Percentiles rank a stretch among this genome's conserved stretches.
Evolutionary conservation across 176 grass and related monocot genomes (phyloP).

Genomic region (Bothriochloa decipiens): DNA sequence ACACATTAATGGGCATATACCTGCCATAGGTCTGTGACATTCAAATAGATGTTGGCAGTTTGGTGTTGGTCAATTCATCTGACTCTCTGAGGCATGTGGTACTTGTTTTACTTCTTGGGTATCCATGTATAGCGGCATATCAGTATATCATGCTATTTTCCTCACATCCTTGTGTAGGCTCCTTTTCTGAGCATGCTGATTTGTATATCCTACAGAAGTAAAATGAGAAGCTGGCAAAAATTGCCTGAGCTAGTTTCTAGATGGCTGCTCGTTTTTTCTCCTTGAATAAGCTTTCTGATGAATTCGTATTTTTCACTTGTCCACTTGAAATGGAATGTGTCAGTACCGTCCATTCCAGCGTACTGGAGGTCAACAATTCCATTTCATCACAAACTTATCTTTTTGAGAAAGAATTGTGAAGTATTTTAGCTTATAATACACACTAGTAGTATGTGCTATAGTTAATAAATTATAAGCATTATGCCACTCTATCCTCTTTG

Average conservation of each 20-base stretch:
- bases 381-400: background rate
- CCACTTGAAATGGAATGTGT: background rate
- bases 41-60: no score
- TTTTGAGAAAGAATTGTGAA: background rate
- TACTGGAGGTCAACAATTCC: background rate
- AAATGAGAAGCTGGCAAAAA: no score
- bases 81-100: background rate
- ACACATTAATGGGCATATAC: background rate
- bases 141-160: background rate
- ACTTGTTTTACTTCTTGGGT: background rate
- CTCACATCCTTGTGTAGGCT: background rate
- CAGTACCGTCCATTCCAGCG: no score
- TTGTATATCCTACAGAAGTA: background rate
- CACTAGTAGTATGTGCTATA: background rate
- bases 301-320: background rate
- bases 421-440: background rate
- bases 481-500: background rate
- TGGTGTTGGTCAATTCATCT: background rate
- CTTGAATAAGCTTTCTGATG: constrained; percentile 6
- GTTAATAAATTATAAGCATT: background rate
- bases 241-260: no score
- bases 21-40: no score
- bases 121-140: background rate
- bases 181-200: background rate
- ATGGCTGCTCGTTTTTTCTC: background rate